Evolutionary conservation across 2,329 filamentous ascomycete genomes (phyloP).

Genomic region (Pyricularia pennisetigena): DNA sequence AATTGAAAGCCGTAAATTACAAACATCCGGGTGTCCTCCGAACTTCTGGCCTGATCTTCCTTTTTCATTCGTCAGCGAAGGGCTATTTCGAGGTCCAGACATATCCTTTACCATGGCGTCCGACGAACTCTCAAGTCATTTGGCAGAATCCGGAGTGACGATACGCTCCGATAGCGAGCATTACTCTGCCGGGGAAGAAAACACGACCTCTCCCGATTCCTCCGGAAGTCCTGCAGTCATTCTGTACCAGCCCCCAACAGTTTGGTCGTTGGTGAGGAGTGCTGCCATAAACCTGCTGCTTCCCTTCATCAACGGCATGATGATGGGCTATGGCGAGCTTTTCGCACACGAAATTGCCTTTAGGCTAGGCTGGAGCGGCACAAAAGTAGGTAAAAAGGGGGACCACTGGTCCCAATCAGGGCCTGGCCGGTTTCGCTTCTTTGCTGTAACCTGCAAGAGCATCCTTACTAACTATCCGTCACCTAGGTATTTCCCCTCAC

Average conservation of each 20-base stretch:
- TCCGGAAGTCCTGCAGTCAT: conserved; percentile 61
- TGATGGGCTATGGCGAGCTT: conserved; percentile 94
- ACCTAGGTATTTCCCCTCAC: conserved; percentile 45
- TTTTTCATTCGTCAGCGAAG: not conserved
- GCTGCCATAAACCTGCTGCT: conserved; percentile 92
- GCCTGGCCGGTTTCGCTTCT: not conserved
- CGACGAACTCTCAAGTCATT: conserved; percentile 38
- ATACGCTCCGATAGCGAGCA: conserved; percentile 78
- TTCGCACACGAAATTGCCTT: conserved; percentile 96
- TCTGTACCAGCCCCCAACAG: conserved; percentile 78
- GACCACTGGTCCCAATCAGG: not conserved
- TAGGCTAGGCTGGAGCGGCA: conserved; percentile 83
- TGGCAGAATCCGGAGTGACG: conserved; percentile 65
- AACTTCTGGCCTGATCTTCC: not conserved
- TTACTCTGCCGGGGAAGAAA: conserved; percentile 59
- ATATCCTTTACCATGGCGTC: conserved; percentile 36
- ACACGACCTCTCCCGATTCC: conserved; percentile 49
- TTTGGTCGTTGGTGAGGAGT: conserved; percentile 78
- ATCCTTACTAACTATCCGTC: conserved; percentile 6
- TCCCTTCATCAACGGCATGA: conserved; percentile 94
- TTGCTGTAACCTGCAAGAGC: not conserved
- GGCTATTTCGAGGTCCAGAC: not conserved
- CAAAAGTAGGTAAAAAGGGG: conserved; percentile 57
- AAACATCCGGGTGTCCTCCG: not conserved
- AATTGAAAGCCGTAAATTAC: not conserved